phyloP scores from a whole-genome alignment of 139 green algal genomes.

The Coccomyxa sp. region DNA sequence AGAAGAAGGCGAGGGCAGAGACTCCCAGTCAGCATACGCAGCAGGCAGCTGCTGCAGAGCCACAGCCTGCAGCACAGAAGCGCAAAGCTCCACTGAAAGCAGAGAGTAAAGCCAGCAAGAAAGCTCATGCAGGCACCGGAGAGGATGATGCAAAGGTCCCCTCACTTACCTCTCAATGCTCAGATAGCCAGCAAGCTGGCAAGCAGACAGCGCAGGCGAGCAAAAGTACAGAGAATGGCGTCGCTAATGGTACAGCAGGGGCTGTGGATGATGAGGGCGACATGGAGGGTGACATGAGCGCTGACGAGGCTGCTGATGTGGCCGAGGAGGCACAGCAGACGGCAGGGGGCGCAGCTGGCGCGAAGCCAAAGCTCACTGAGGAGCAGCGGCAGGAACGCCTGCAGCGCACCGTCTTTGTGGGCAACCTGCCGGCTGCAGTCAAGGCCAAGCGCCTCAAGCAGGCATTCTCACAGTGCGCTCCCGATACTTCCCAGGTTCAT shows the following conservation, averaged over 20 bases:
- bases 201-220: no score
- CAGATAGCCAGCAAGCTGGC: no score
- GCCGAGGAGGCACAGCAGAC: background rate
- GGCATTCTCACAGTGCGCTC: constrained; percentile 39
- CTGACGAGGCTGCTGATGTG: no score
- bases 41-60: background rate
- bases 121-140: background rate
- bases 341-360: background rate
- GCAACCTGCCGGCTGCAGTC: constrained; percentile 72
- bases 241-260: no score
- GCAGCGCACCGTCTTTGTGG: constrained; percentile 84
- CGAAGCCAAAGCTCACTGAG: background rate
- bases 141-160: no score
- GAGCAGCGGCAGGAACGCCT: constrained; percentile 54
- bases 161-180: no score
- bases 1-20: background rate
- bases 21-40: background rate
- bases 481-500: background rate
- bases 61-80: background rate
- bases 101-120: background rate
- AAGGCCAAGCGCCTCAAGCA: constrained; percentile 53
- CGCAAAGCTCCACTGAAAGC: no score
- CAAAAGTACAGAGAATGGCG: no score
- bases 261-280: no score
- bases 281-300: no score